These are phyloP conservation scores for Eutypa lata DNA, from an alignment of 2,329 filamentous ascomycete genomes.

Conservation along the genomic window DNA sequence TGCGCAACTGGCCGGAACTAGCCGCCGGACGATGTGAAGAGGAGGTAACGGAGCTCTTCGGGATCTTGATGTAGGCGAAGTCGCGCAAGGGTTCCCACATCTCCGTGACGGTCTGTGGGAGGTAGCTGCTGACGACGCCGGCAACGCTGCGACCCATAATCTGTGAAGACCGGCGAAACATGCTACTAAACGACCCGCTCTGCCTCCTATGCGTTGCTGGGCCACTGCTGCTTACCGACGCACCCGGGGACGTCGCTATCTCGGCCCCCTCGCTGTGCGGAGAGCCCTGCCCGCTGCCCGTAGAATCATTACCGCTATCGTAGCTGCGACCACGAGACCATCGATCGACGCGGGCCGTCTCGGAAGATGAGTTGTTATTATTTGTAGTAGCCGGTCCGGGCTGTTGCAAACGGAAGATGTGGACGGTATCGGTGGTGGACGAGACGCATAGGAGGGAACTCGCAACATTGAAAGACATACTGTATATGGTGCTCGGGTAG, in stretches of 20 bases:
- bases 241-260: slow-evolving; percentile 20
- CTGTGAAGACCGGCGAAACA: slow-evolving; percentile 91
- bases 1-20: slow-evolving; percentile 58
- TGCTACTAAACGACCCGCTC: slow-evolving; percentile 81
- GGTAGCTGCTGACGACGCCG: slow-evolving; percentile 84
- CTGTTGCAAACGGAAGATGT: slow-evolving; percentile 80
- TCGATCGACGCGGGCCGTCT: slow-evolving; percentile 43
- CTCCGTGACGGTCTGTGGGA: slow-evolving; percentile 90
- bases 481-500: slow-evolving; percentile 93
- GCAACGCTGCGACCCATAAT: slow-evolving; percentile 87
- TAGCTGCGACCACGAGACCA: slow-evolving; percentile 52
- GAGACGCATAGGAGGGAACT: slow-evolving; percentile 93
- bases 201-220: slow-evolving; percentile 40
- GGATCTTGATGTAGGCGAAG: slow-evolving; percentile 95
- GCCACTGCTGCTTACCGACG: slow-evolving; percentile 21
- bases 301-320: slow-evolving; percentile 55
- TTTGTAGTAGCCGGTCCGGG: slow-evolving; percentile 33
- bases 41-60: slow-evolving; percentile 47
- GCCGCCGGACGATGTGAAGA: slow-evolving; percentile 25
- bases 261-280: slow-evolving; percentile 48
- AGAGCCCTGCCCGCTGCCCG: slow-evolving; percentile 39
- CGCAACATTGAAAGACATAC: slow-evolving; percentile 97
- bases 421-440: slow-evolving; percentile 92
- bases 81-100: slow-evolving; percentile 96
- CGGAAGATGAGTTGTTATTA: slow-evolving; percentile 28